Evolutionary conservation across 1,284 basidiomycete species (phyloP).

Genomic region (Mycosarcoma mackinlayi): DNA sequence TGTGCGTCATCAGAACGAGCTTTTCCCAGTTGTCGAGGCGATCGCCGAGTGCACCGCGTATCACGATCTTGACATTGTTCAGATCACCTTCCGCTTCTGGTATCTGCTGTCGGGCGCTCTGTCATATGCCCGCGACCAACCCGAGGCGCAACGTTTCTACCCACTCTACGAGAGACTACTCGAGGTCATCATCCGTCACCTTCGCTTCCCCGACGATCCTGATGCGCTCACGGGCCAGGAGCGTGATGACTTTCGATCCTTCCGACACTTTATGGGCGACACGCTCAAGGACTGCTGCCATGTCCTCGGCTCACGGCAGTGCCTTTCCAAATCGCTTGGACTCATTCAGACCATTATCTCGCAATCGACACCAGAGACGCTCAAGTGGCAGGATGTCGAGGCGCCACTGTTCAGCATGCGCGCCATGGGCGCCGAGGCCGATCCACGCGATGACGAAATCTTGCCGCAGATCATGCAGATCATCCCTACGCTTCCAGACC

Average conservation of each 20-base stretch:
- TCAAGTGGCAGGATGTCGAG: constrained; percentile 92
- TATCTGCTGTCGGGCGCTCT: constrained; percentile 72
- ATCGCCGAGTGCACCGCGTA: constrained; percentile 94
- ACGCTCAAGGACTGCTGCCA: constrained; percentile 98
- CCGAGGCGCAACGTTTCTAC: constrained; percentile 72
- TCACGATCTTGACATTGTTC: constrained; percentile 93
- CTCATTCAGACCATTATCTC: constrained; percentile 80
- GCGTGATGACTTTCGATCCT: constrained; percentile 90
- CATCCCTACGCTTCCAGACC: constrained; percentile 86
- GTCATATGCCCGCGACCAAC: constrained; percentile 72
- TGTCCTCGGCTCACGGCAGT: constrained; percentile 87
- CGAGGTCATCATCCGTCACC: constrained; percentile 85
- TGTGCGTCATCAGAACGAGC: constrained; percentile 85
- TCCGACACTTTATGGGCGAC: constrained; percentile 98
- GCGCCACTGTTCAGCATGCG: constrained; percentile 97
- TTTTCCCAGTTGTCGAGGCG: constrained; percentile 92
- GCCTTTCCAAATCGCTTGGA: constrained; percentile 83
- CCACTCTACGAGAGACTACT: constrained; percentile 87
- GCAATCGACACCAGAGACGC: constrained; percentile 68
- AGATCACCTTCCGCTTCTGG: constrained; percentile 99
- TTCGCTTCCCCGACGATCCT: constrained; percentile 86
- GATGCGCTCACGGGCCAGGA: constrained; percentile 81
- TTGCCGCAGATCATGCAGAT: constrained; percentile 96
- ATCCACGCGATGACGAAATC: constrained; percentile 82
- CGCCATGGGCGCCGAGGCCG: constrained; percentile 95